Evolutionary conservation across 2,329 filamentous ascomycete species (phyloP), one percentile per base, ranked within the genome.

Genomic region (Mariannaea elegans): DNA sequence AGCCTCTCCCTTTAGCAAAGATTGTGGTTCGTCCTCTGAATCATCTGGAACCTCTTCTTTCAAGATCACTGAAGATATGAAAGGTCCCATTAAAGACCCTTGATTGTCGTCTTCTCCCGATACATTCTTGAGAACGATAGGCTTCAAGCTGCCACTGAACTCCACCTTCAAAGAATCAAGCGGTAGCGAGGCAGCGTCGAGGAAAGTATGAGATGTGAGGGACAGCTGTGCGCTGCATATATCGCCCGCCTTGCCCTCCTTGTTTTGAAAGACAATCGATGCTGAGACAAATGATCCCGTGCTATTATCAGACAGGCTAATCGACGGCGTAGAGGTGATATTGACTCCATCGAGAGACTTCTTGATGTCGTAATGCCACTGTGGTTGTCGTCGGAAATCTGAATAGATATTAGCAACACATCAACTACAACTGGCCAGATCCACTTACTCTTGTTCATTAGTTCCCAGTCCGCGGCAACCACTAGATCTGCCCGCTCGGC

Each of bases 401-500:
- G 54, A 36, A 44, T 13, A 4, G 24, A 19, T 48, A 50, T 67
- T 38, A 70, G 65, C 36, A 58, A 41, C 14, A 9, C 21, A 9
- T 13, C 3, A 9, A 16, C 9, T 14, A n/a, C 13, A 24, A 23
- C 8, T 3, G 12, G 2, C 14, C 8, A 3, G 18, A 34, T 23
- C 21, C 6, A 78, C 84, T 72, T 75, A 88, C 86, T 80, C 42
- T 75, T 82, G 58, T 86, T 81, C 72, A 90, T 78, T 42, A 90
- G 76, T 69, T 90, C 88, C 85, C 88, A 89, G 68, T 89, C 87
- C 49, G 88, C 83, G 24, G 86, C 80, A 32, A 90, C 75, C 8
- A 90, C 79, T 27, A 88, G 76, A 51, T 85, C 82, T 8, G 81
- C 81, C 51, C 85, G 81, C 7, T 81, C 81, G 45, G 78, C 76